Evolutionary conservation across 306 rosid species (phyloP).

Genomic region (Begonia masoniana): DNA sequence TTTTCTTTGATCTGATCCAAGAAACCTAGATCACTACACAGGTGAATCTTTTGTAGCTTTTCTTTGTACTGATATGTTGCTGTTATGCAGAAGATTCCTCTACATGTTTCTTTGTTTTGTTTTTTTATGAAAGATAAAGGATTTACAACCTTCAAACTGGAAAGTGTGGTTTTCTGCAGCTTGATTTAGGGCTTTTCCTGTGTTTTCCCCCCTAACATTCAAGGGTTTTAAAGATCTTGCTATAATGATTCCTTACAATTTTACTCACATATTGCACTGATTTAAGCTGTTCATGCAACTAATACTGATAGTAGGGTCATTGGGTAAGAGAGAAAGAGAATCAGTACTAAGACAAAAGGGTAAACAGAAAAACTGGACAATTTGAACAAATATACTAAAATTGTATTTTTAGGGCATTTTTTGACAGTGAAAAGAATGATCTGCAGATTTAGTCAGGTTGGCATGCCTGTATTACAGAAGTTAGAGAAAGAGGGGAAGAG

Average conservation of each 20-base stretch:
- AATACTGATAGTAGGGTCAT: too few species aligned
- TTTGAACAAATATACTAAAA: too few species aligned
- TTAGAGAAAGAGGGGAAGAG: constrained; percentile 8
- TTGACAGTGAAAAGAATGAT: not conserved
- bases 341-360: too few species aligned
- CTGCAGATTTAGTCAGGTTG: constrained; percentile 5
- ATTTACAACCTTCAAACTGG: too few species aligned
- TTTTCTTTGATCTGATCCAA: constrained; percentile 9
- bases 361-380: too few species aligned
- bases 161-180: constrained; percentile 3
- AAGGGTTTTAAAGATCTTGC: not conserved
- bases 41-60: constrained; percentile 6
- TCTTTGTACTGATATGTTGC: not conserved
- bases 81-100: too few species aligned
- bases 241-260: not conserved
- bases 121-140: not conserved
- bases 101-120: not conserved
- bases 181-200: constrained; percentile 8
- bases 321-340: too few species aligned
- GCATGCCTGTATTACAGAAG: constrained; percentile 1
- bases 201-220: constrained; percentile 1
- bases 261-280: constrained; percentile 5
- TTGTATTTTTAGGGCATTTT: too few species aligned
- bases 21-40: constrained; percentile 13
- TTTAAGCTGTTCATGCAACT: too few species aligned